A percentile compares a stretch with the other conserved stretches of the same genome.
Conservation (phyloP, 805 yeast genomes). For the Yarrowia divulgata region DNA sequence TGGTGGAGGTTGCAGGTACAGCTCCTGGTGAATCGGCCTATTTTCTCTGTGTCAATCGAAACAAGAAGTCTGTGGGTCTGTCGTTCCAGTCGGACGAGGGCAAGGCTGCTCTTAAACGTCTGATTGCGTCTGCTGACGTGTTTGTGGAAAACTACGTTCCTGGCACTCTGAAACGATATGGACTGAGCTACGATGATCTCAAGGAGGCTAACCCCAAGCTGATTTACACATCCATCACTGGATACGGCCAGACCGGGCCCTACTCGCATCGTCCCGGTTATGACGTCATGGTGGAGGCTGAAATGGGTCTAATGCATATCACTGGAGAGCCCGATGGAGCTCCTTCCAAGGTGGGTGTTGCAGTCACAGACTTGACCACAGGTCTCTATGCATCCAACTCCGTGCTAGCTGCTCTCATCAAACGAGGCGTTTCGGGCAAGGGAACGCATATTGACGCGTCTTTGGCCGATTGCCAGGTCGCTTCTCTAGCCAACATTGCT, state of each 20-base stretch:
- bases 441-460: slow-evolving; percentile 54
- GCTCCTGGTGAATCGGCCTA: slow-evolving; percentile 53
- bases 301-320: slow-evolving; percentile 56
- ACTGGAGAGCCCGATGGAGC: slow-evolving; percentile 54
- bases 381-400: slow-evolving; percentile 53
- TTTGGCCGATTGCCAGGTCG: slow-evolving; percentile 53
- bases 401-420: slow-evolving; percentile 52
- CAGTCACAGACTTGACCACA: slow-evolving; percentile 55
- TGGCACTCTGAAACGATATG: slow-evolving; percentile 51
- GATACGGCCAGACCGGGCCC: slow-evolving; percentile 56
- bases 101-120: slow-evolving; percentile 48
- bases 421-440: slow-evolving; percentile 48
- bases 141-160: slow-evolving; percentile 54
- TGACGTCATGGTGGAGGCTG: slow-evolving; percentile 57
- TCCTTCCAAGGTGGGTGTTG: slow-evolving; percentile 56
- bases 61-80: slow-evolving; percentile 52
- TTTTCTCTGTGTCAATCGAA: slow-evolving; percentile 52
- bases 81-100: slow-evolving; percentile 51
- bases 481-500: slow-evolving; percentile 54
- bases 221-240: slow-evolving; percentile 54
- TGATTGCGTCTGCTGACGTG: slow-evolving; percentile 50
- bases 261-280: slow-evolving; percentile 53
- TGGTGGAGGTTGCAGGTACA: slow-evolving; percentile 31
- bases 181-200: slow-evolving; percentile 50
- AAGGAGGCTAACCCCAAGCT: slow-evolving; percentile 46